Conservation (phyloP, 2,329 filamentous ascomycete genomes). For the Dactylellina leptospora region DNA sequence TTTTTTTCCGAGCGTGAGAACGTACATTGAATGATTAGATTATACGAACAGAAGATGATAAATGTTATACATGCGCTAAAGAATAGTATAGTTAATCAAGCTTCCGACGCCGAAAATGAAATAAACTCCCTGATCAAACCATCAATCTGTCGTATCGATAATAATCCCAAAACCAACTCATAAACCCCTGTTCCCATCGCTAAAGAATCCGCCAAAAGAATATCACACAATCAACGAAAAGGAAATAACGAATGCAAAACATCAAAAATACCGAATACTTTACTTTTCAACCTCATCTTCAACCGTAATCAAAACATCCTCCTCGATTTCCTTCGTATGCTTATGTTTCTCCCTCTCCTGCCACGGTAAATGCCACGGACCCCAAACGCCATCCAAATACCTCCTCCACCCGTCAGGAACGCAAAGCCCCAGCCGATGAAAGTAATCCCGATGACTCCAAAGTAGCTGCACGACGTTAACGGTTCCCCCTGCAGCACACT, state of each 20-base stretch:
- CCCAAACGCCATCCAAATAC: constrained; percentile 37
- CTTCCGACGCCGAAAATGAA: too few species aligned
- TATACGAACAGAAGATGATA: too few species aligned
- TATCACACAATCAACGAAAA: not conserved
- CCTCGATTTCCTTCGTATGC: not conserved
- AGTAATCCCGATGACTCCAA: constrained; percentile 95
- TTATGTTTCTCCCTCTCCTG: constrained; percentile 1
- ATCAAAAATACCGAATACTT: not conserved
- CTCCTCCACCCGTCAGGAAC: constrained; percentile 67
- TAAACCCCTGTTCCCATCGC: not conserved
- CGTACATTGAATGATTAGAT: too few species aligned
- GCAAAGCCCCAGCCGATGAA: constrained; percentile 90
- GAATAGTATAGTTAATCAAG: too few species aligned
- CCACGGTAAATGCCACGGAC: constrained; percentile 21
- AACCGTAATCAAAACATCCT: not conserved
- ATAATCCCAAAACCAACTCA: too few species aligned
- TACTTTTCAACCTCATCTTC: not conserved
- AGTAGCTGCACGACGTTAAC: constrained; percentile 89
- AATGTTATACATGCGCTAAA: too few species aligned
- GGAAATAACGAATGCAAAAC: not conserved
- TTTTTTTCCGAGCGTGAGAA: too few species aligned
- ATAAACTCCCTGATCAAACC: too few species aligned
- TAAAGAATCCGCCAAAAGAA: not conserved
- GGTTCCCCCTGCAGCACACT: constrained; percentile 74
- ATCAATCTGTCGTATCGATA: too few species aligned